Evolutionary conservation across 345 rosid species (phyloP).

Genomic region (Eucalyptus pumila): DNA sequence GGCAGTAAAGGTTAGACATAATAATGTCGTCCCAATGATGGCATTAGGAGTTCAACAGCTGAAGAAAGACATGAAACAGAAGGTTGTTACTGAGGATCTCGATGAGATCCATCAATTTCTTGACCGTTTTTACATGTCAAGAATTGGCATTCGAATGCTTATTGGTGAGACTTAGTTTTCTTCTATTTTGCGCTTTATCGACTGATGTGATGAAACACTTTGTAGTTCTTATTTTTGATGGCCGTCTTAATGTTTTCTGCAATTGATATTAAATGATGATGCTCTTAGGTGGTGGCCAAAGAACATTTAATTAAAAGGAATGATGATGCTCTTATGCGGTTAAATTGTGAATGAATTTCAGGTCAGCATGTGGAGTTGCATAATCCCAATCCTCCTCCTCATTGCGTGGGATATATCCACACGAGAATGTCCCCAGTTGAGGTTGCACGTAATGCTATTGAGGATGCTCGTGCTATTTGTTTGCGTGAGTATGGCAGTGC

Average conservation of each 20-base stretch:
- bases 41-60: slow-evolving; percentile 94
- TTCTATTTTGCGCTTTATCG: neutral
- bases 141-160: neutral
- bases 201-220: neutral
- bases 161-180: neutral
- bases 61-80: slow-evolving; percentile 57
- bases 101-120: slow-evolving; percentile 89
- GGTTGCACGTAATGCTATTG: slow-evolving; percentile 79
- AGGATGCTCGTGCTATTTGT: slow-evolving; percentile 85
- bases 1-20: slow-evolving; percentile 95
- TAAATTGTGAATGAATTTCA: slow-evolving; percentile 24
- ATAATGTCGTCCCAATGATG: slow-evolving; percentile 97
- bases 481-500: slow-evolving; percentile 85
- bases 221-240: neutral
- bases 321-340: neutral
- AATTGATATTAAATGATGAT: neutral
- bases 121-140: slow-evolving; percentile 39
- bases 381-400: slow-evolving; percentile 80
- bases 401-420: slow-evolving; percentile 77
- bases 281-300: neutral
- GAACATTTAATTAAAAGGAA: neutral
- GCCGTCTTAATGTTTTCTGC: neutral
- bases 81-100: slow-evolving; percentile 41
- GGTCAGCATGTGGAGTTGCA: slow-evolving; percentile 99
- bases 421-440: slow-evolving; percentile 94